Evolutionary conservation across 805 yeast genomes (phyloP).

Genomic region (Debaryomyces castellii): DNA sequence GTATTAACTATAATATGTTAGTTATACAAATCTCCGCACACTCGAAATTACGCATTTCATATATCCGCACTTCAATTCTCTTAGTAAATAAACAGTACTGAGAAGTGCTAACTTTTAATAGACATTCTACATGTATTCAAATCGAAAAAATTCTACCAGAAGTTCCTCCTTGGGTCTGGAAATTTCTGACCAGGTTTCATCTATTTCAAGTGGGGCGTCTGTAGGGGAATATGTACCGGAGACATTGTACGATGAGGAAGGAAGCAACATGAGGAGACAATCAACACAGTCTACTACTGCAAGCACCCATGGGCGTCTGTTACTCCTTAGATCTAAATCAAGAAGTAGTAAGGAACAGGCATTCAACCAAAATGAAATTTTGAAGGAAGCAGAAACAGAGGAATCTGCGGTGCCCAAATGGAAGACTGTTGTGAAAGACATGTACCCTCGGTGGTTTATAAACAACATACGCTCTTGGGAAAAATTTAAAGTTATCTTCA

Average conservation of each 20-base stretch:
- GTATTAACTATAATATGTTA: too few relatives aligned
- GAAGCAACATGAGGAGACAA: neutral
- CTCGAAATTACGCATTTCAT: too few relatives aligned
- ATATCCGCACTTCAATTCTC: too few relatives aligned
- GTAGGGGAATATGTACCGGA: neutral
- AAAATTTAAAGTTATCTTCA: conserved; percentile 17
- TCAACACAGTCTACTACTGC: neutral
- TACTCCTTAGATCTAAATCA: neutral
- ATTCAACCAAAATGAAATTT: neutral
- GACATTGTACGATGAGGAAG: neutral
- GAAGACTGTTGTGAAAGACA: neutral
- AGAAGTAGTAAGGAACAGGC: neutral
- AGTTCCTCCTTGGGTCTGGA: neutral
- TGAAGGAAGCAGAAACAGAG: neutral
- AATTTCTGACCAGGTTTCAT: neutral
- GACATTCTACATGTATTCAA: neutral
- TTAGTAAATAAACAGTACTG: too few relatives aligned
- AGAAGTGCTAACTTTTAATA: too few relatives aligned
- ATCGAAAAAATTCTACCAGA: neutral
- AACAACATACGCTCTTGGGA: neutral
- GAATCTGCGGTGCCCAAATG: neutral
- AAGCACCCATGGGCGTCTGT: neutral
- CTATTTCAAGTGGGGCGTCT: neutral
- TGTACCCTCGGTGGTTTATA: neutral
- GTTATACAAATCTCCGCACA: too few relatives aligned